Evolutionary conservation across 164 flowering plant genomes (phyloP).

Genomic region (Berberis vulgaris): DNA sequence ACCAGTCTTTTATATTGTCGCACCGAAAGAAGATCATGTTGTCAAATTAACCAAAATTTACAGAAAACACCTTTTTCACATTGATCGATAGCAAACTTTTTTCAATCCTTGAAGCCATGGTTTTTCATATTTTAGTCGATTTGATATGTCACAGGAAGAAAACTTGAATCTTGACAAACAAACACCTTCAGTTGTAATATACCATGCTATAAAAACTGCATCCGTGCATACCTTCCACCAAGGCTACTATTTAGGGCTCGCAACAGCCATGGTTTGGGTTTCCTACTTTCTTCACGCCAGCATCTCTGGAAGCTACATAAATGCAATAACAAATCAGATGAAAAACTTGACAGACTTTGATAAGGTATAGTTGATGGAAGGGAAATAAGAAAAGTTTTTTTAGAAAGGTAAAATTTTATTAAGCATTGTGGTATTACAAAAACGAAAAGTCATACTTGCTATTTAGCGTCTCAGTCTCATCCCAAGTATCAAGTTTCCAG

Average conservation of each 20-base stretch:
- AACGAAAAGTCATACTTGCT: slow-evolving; percentile 37
- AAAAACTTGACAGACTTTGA: neutral
- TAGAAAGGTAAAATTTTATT: too few relatives aligned
- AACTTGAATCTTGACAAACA: neutral
- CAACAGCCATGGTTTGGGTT: slow-evolving; percentile 85
- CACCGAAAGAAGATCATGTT: too few relatives aligned
- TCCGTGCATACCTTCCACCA: slow-evolving; percentile 64
- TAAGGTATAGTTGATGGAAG: neutral
- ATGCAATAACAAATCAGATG: neutral
- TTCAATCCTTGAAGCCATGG: neutral
- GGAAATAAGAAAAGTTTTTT: slow-evolving; percentile 5
- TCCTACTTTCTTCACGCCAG: slow-evolving; percentile 72
- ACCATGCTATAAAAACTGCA: neutral
- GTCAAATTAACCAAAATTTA: too few relatives aligned
- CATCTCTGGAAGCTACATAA: slow-evolving; percentile 66
- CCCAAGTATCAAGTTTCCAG: slow-evolving; percentile 96
- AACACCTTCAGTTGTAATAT: neutral
- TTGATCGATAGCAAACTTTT: neutral
- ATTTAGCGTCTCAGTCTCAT: slow-evolving; percentile 69
- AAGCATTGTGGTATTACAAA: neutral
- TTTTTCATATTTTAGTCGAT: neutral
- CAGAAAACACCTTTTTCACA: neutral
- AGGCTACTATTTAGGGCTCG: slow-evolving; percentile 75
- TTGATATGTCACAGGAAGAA: neutral
- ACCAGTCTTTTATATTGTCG: too few relatives aligned